These are phyloP conservation scores for Pythium vanterpoolii DNA, from an alignment of 352 stramenopile genomes.

Conservation along the genomic window DNA sequence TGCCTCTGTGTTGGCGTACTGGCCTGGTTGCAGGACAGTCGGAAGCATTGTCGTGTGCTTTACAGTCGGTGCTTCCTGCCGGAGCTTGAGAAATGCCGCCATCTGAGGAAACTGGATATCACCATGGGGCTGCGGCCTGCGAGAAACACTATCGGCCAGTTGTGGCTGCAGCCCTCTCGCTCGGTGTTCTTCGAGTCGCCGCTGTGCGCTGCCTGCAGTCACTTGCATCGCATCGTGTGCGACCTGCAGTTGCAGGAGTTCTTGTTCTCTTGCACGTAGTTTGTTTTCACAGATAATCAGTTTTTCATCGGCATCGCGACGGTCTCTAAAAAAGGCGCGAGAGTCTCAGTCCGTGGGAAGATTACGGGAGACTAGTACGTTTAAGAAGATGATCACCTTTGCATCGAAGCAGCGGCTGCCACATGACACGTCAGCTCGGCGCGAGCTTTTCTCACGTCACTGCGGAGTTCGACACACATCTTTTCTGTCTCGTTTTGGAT, in stretches of 20 bases:
- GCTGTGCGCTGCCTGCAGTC: slow-evolving; percentile 37
- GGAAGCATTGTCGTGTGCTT: neutral
- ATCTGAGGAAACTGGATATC: slow-evolving; percentile 4
- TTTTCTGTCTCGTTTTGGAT: slow-evolving; percentile 38
- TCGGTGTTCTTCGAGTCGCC: slow-evolving; percentile 29
- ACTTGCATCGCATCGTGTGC: slow-evolving; percentile 40
- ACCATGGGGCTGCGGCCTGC: neutral
- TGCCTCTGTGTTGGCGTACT: slow-evolving; percentile 31
- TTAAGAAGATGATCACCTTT: slow-evolving; percentile 31
- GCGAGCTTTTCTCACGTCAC: slow-evolving; percentile 42
- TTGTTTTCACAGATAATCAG: slow-evolving; percentile 36
- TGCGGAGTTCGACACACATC: slow-evolving; percentile 43
- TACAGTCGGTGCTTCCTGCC: neutral
- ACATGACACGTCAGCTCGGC: slow-evolving; percentile 52
- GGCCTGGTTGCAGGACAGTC: neutral
- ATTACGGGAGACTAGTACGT: neutral
- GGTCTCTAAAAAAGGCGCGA: slow-evolving; percentile 32
- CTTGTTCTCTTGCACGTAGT: slow-evolving; percentile 34
- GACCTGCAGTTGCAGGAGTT: slow-evolving; percentile 28
- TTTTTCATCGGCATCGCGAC: slow-evolving; percentile 44
- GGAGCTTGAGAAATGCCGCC: slow-evolving; percentile 12
- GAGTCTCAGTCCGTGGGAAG: neutral
- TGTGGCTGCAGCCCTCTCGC: neutral
- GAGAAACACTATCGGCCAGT: neutral
- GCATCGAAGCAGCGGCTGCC: slow-evolving; percentile 37